Percentiles rank a stretch among this genome's conserved stretches.
Conservation (phyloP, 2,329 filamentous ascomycete species). For the Pseudofabraea citricarpa region DNA sequence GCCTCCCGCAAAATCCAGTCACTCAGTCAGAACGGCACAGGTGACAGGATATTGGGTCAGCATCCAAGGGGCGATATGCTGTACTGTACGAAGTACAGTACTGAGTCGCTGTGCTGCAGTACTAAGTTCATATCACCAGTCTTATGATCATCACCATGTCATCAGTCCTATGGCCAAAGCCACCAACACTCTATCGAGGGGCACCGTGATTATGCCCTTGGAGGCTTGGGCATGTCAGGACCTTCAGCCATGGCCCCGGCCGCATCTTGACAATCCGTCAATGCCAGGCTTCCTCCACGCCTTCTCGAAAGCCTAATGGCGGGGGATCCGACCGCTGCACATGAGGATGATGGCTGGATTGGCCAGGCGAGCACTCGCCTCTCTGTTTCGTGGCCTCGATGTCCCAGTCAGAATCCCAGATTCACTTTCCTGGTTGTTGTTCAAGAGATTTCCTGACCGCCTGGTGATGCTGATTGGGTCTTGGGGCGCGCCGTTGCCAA, state of each 20-base stretch:
- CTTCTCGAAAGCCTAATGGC: conserved; percentile 16
- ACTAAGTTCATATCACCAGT: too few species aligned
- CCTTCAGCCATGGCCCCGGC: background rate
- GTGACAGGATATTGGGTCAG: too few species aligned
- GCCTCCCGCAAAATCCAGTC: too few species aligned
- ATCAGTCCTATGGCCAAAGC: too few species aligned
- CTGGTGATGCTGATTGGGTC: background rate
- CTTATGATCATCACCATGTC: too few species aligned
- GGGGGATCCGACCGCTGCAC: conserved; percentile 13
- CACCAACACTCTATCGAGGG: too few species aligned
- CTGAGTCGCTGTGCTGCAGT: background rate
- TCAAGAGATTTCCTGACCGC: conserved; percentile 1
- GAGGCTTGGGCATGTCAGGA: too few species aligned
- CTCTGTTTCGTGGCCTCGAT: background rate
- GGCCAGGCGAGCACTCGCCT: background rate
- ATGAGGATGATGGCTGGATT: conserved; percentile 10
- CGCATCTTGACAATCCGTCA: background rate
- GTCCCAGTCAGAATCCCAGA: background rate
- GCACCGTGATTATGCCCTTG: conserved; percentile 2
- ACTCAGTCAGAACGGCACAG: too few species aligned
- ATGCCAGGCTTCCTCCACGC: background rate
- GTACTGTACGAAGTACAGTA: too few species aligned
- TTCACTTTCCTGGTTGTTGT: background rate
- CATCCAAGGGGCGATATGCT: too few species aligned
- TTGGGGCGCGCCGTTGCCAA: conserved; percentile 4